Percentiles rank a stretch among this genome's conserved stretches.
Conservation (phyloP, 352 stramenopile species). For the Globisporangium rhizosaccharum region DNA sequence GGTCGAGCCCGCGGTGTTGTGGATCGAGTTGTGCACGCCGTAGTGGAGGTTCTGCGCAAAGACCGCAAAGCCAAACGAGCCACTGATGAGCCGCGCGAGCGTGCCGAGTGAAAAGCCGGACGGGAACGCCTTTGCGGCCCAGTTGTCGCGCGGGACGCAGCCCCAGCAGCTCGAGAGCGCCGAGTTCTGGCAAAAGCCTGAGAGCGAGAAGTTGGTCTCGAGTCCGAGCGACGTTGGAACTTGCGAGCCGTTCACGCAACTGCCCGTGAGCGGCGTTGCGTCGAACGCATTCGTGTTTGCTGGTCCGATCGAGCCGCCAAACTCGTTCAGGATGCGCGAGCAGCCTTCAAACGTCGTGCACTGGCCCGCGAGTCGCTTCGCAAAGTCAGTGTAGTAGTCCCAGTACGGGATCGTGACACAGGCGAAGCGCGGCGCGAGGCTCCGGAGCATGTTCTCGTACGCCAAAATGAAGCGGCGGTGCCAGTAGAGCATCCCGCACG, state of each 20-base stretch:
- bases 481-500: conserved; percentile 50
- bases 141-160: conserved; percentile 35
- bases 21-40: conserved; percentile 50
- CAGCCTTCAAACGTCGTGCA: conserved; percentile 33
- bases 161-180: conserved; percentile 22
- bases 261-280: conserved; percentile 13
- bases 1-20: conserved; percentile 25
- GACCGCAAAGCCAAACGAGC: conserved; percentile 22
- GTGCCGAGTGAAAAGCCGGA: conserved; percentile 32
- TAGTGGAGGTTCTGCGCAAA: conserved; percentile 35
- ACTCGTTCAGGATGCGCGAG: conserved; percentile 26
- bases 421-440: conserved; percentile 22
- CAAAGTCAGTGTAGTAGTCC: conserved; percentile 52
- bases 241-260: conserved; percentile 20
- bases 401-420: conserved; percentile 55
- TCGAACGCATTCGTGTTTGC: conserved; percentile 24
- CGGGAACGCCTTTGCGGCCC: conserved; percentile 27
- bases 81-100: conserved; percentile 22
- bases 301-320: conserved; percentile 26
- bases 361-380: conserved; percentile 15
- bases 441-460: conserved; percentile 54
- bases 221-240: conserved; percentile 15
- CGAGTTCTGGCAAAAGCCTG: conserved; percentile 36
- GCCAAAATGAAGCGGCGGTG: conserved; percentile 39
- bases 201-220: conserved; percentile 7